Evolutionary conservation across 75 land plant genomes (phyloP).

Genomic region (Cryptomeria japonica): DNA sequence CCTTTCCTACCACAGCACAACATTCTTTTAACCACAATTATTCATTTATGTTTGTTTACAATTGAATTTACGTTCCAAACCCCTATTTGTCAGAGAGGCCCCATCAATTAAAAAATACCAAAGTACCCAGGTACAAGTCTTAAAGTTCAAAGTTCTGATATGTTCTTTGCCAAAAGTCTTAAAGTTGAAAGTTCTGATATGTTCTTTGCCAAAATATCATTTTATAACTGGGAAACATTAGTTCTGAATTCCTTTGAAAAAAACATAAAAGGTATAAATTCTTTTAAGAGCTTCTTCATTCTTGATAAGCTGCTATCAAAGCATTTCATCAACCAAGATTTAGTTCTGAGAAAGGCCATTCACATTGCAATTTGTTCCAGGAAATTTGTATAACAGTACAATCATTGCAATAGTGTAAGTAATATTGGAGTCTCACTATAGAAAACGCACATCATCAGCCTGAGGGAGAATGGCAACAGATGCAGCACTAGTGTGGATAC

Average conservation of each 20-base stretch:
- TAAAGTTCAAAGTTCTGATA: too few species aligned
- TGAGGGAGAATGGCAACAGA: conserved; percentile 98
- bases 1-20: neutral
- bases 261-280: neutral
- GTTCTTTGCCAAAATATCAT: neutral
- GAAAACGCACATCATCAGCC: conserved; percentile 82
- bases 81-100: neutral
- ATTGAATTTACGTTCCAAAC: neutral
- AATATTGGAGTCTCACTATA: neutral
- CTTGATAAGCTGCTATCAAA: neutral
- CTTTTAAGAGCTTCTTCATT: neutral
- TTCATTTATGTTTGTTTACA: neutral
- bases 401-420: neutral
- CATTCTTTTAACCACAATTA: neutral
- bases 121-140: neutral
- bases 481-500: conserved; percentile 96
- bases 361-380: neutral
- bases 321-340: neutral
- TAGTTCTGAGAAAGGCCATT: neutral
- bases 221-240: neutral
- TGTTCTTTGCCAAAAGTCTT: neutral
- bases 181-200: neutral
- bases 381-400: neutral
- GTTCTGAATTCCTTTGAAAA: neutral
- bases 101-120: neutral